A percentile compares a stretch with the other conserved stretches of the same genome.
Conservation (phyloP, 2,329 filamentous ascomycete species). For the Aspergillus chevalieri region DNA sequence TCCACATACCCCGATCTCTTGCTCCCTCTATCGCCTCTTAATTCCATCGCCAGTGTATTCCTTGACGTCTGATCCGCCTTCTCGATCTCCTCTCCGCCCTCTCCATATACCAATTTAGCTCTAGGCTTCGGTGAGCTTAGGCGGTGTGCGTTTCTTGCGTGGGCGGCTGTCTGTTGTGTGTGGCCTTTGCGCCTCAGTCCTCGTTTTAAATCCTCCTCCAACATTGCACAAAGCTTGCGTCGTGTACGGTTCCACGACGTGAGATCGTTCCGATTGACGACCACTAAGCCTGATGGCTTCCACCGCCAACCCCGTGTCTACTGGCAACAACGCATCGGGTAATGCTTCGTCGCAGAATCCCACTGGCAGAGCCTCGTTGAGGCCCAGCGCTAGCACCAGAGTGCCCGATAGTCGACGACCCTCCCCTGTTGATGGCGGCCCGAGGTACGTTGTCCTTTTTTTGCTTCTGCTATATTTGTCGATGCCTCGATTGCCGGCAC, state of each 20-base stretch:
- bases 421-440: constrained; percentile 49
- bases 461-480: constrained; percentile 5
- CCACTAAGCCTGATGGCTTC: constrained; percentile 35
- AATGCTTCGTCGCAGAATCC: constrained; percentile 35
- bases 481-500: not conserved
- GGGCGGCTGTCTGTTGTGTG: not conserved
- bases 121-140: not conserved
- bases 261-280: constrained; percentile 25
- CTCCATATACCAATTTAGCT: not conserved
- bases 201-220: constrained; percentile 8
- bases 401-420: constrained; percentile 49
- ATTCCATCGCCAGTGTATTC: not conserved
- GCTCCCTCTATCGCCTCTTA: not conserved
- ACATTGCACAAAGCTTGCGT: constrained; percentile 24
- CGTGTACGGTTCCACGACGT: constrained; percentile 31
- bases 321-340: constrained; percentile 32
- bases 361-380: constrained; percentile 41
- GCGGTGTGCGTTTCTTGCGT: not conserved
- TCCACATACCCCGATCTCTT: constrained; percentile 2
- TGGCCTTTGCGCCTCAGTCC: constrained; percentile 10
- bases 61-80: not conserved
- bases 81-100: not conserved
- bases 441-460: constrained; percentile 44
- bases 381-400: constrained; percentile 46
- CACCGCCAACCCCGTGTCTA: constrained; percentile 31